phyloP scores from a whole-genome alignment of 129 eudicot genomes.

The Apium graveolens region DNA sequence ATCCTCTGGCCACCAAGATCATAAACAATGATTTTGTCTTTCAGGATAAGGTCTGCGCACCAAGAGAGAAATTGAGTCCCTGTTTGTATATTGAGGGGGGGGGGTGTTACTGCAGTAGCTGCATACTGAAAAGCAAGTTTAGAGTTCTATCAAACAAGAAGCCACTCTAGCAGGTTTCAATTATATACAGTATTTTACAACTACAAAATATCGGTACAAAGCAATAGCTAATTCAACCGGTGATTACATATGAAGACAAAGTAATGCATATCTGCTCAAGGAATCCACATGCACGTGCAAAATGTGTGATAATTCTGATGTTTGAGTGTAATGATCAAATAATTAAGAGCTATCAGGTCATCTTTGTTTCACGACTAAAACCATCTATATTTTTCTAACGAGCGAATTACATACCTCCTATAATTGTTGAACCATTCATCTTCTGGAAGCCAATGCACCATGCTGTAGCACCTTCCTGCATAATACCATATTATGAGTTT shows the following conservation, averaged over 20 bases:
- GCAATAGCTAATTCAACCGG: not conserved
- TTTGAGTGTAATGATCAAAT: not conserved
- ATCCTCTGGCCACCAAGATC: constrained; percentile 84
- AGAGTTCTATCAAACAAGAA: not conserved
- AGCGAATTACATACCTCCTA: constrained; percentile 56
- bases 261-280: not conserved
- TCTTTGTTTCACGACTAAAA: not conserved
- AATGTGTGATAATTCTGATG: not conserved
- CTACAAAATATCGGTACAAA: not conserved
- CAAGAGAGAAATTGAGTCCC: not conserved
- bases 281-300: not conserved
- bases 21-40: constrained; percentile 76
- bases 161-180: not conserved
- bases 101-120: not conserved
- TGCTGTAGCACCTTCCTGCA: constrained; percentile 70
- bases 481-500: not conserved
- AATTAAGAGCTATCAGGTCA: not conserved
- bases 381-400: not conserved
- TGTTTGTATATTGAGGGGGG: not conserved
- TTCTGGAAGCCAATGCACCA: constrained; percentile 91
- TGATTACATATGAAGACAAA: not conserved
- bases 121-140: not conserved
- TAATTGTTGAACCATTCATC: constrained; percentile 51
- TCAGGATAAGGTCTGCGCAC: constrained; percentile 65
- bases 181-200: not conserved